These are phyloP conservation scores for Sanguinoderma infundibulare DNA, from an alignment of 1,284 basidiomycete species.

Conservation along the genomic window DNA sequence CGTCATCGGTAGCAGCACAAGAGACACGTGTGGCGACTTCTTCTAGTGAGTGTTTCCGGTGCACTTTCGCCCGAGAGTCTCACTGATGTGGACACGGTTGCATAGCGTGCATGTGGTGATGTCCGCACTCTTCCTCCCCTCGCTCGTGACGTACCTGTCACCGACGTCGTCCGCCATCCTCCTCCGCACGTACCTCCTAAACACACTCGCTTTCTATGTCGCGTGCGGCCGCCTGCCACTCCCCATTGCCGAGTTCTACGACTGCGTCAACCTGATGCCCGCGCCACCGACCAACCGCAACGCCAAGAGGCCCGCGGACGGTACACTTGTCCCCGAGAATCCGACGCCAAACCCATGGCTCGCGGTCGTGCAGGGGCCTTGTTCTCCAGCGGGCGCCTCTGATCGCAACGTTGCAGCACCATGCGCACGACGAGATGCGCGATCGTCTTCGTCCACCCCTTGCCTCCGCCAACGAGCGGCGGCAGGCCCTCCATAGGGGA, in stretches of 20 bases:
- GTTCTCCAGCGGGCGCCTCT: conserved; percentile 41
- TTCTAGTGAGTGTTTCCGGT: conserved; percentile 33
- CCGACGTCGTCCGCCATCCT: conserved; percentile 35
- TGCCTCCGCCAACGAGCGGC: conserved; percentile 23
- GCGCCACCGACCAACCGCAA: conserved; percentile 5
- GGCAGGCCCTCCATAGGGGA: conserved; percentile 21
- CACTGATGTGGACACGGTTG: background rate
- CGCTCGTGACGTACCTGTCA: conserved; percentile 33
- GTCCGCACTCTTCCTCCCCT: conserved; percentile 47
- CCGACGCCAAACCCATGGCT: conserved; percentile 56
- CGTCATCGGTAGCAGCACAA: conserved; percentile 29
- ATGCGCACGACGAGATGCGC: conserved; percentile 60
- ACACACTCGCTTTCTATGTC: conserved; percentile 40
- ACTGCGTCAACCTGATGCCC: conserved; percentile 17
- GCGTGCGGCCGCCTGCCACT: conserved; percentile 39
- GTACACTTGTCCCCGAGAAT: conserved; percentile 38
- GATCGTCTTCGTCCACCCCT: conserved; percentile 42
- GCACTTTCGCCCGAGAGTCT: background rate
- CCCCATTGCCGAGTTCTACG: conserved; percentile 43
- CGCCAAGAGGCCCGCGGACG: conserved; percentile 29
- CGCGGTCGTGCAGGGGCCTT: conserved; percentile 51
- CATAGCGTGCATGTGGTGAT: conserved; percentile 51
- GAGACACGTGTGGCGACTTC: conserved; percentile 51
- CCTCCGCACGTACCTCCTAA: conserved; percentile 43
- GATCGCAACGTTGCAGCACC: conserved; percentile 52